phyloP scores from a whole-genome alignment of 345 rosid genomes.

The Brassica nigra region DNA sequence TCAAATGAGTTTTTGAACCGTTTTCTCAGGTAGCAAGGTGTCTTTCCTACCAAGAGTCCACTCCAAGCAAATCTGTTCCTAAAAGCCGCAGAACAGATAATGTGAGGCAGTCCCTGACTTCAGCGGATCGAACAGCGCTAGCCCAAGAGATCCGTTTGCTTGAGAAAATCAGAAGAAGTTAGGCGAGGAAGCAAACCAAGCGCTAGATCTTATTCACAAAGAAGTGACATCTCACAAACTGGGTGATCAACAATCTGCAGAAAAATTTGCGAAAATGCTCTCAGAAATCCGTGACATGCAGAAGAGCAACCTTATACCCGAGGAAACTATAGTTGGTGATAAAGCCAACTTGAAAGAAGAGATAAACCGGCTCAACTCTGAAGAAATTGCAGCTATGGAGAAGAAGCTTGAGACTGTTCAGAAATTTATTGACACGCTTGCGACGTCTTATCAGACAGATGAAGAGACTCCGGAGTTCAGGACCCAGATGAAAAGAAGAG shows the following conservation, averaged over 20 bases:
- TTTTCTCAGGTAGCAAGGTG: conserved; percentile 69
- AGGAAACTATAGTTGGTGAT: conserved; percentile 56
- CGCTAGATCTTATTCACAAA: conserved; percentile 89
- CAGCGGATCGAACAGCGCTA: conserved; percentile 71
- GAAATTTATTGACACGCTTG: conserved; percentile 77
- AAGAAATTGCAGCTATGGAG: conserved; percentile 75
- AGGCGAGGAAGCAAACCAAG: conserved; percentile 89
- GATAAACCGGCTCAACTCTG: conserved; percentile 70
- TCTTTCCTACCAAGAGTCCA: conserved; percentile 62
- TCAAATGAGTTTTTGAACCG: conserved; percentile 54
- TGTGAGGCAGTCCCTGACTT: conserved; percentile 66
- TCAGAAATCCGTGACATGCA: conserved; percentile 86
- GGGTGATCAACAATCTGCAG: conserved; percentile 82
- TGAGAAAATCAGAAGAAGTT: conserved; percentile 83
- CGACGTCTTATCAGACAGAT: conserved; percentile 54
- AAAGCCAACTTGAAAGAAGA: conserved; percentile 77
- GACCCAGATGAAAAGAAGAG: conserved; percentile 66
- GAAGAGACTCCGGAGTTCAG: conserved; percentile 55
- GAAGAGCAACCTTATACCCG: conserved; percentile 52
- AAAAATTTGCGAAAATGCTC: conserved; percentile 74
- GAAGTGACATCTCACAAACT: conserved; percentile 78
- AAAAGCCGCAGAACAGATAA: conserved; percentile 48
- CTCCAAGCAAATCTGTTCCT: conserved; percentile 43
- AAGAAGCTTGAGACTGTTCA: conserved; percentile 90
- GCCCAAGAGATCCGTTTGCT: conserved; percentile 84